These are phyloP conservation scores for Pilatotrama ljubarskyi DNA, from an alignment of 768 basidiomycete species.

Conservation along the genomic window DNA sequence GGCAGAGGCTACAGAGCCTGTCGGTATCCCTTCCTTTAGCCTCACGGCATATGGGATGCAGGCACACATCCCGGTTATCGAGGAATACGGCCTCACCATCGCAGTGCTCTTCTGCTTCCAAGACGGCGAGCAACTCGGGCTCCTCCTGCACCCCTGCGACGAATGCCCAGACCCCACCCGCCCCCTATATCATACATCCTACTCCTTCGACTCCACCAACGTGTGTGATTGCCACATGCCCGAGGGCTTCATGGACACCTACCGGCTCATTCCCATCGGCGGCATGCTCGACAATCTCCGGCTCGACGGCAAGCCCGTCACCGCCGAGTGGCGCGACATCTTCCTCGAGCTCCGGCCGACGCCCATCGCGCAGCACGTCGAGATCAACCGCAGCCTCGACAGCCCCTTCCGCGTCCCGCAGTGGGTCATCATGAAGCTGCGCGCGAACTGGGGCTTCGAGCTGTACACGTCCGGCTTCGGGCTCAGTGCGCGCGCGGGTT, in stretches of 20 bases:
- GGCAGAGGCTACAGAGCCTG: no score
- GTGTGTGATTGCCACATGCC: not conserved
- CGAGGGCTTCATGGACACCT: not conserved
- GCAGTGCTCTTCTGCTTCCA: not conserved
- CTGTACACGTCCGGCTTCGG: not conserved
- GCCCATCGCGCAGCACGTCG: not conserved
- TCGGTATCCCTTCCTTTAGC: not conserved
- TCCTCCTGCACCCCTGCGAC: not conserved
- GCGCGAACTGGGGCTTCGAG: not conserved
- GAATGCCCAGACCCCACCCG: not conserved
- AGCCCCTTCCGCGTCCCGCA: not conserved
- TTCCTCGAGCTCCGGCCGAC: not conserved
- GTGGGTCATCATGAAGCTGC: not conserved
- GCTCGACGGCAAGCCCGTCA: not conserved
- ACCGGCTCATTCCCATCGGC: not conserved
- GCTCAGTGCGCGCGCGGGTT: not conserved
- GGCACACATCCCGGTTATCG: not conserved
- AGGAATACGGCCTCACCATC: not conserved
- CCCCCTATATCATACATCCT: not conserved
- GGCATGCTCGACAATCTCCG: not conserved
- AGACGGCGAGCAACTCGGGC: not conserved
- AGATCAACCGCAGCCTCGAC: not conserved
- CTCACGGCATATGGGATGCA: not conserved
- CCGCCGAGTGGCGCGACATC: not conserved
- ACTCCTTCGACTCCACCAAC: not conserved